phyloP scores from a whole-genome alignment of 1,284 basidiomycete genomes.

The Microbotryum lychnidis-dioicae region DNA sequence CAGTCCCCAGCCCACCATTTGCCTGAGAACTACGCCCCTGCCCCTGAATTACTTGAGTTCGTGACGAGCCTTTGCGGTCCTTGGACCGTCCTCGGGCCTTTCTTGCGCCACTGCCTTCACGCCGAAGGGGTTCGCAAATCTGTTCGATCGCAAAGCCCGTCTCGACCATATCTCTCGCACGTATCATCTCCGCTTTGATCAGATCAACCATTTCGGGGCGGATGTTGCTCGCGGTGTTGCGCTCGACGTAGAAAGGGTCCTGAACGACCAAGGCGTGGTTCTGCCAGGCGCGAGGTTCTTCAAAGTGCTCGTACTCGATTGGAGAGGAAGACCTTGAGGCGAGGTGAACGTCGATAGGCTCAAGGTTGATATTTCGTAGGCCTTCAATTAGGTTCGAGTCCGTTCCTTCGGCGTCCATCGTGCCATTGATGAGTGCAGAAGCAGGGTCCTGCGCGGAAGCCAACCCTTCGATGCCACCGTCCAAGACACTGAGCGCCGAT shows the following conservation, averaged over 20 bases:
- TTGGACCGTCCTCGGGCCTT: too few relatives aligned
- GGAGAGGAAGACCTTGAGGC: constrained; percentile 20
- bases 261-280: constrained; percentile 37
- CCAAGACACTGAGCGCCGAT: neutral
- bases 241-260: constrained; percentile 40
- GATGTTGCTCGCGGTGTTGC: constrained; percentile 39
- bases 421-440: neutral
- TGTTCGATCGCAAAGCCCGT: too few relatives aligned
- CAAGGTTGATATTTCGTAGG: neutral
- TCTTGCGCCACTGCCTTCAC: too few relatives aligned
- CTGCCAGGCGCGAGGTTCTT: constrained; percentile 34
- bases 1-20: too few relatives aligned
- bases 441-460: neutral
- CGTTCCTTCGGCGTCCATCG: neutral
- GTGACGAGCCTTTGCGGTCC: too few relatives aligned
- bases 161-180: neutral
- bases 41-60: too few relatives aligned
- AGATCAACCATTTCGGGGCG: constrained; percentile 26
- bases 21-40: too few relatives aligned
- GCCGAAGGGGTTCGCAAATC: too few relatives aligned
- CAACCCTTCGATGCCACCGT: constrained; percentile 5
- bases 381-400: constrained; percentile 6
- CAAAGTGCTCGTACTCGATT: constrained; percentile 27
- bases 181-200: constrained; percentile 9
- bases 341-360: neutral